Percentiles rank a stretch among this genome's conserved stretches.
phyloP scores from a whole-genome alignment of 345 rosid genomes.

The Arabidopsis suecica region DNA sequence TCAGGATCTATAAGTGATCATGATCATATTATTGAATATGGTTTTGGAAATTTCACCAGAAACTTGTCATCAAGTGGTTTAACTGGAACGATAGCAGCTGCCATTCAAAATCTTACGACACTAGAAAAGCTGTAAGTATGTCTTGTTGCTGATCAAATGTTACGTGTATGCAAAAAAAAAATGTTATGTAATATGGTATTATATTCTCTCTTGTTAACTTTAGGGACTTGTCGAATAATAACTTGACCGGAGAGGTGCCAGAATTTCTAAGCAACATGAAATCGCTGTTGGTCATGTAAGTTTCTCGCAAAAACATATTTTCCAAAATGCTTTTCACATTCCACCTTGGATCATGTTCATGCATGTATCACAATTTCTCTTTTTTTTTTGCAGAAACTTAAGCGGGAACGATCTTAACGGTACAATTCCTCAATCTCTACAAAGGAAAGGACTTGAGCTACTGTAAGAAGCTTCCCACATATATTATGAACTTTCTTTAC shows the following conservation, averaged over 20 bases:
- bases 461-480: constrained; percentile 16
- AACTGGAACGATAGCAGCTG: constrained; percentile 42
- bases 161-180: not conserved
- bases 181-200: not conserved
- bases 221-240: constrained; percentile 69
- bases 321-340: not conserved
- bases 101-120: constrained; percentile 43
- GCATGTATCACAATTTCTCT: not conserved
- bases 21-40: not conserved
- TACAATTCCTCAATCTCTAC: constrained; percentile 48
- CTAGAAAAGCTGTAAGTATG: constrained; percentile 50
- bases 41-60: constrained; percentile 14
- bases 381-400: constrained; percentile 48
- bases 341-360: not conserved
- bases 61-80: constrained; percentile 55
- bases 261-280: constrained; percentile 51
- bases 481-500: not conserved
- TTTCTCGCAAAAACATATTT: not conserved
- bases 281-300: constrained; percentile 55
- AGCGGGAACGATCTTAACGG: constrained; percentile 52
- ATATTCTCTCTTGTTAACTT: not conserved
- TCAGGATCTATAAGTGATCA: not conserved
- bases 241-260: constrained; percentile 55
- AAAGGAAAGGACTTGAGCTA: constrained; percentile 28
- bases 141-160: not conserved